Base-by-base conservation (phyloP, 257 asterid species). In the Solanum pinnatisectum region DNA sequence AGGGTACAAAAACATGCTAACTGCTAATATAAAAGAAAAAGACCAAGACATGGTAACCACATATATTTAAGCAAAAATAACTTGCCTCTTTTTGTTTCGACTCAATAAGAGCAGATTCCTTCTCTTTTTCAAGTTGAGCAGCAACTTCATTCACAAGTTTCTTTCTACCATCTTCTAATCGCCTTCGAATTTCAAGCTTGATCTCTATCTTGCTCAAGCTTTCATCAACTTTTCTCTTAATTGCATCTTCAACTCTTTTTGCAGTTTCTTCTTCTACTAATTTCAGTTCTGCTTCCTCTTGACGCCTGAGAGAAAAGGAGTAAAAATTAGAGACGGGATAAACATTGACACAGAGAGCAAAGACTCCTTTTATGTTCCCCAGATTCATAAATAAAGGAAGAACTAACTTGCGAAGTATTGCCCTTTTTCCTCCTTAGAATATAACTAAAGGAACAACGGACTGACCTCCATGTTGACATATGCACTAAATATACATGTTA, bases 211-310 rank as follows among this genome's bases (percentile, higher is more conserved):
- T 88, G 84, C 91, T 92, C 94, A 98, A 93, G 87, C 95, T 93
- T 92, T 95, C 98, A 84, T 93, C 93, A 72, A 98, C 99, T 90
- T 90, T 95, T 90, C 92, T 94, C 89, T 88, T 94, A 90, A 96
- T 94, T 87, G 94, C 95, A 88, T 91, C 95, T 84, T 92, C 95
- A 70, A 96, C 94, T 91, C 99, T 94, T 89, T 88, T 94, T 44
- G 98, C 91, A 79, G 99, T 98, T 96, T 98, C 99, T 95, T 98
- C 99, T 90, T 98, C 99, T 83, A 98, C 91, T 88, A 98, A 86
- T 91, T 93, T 93, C 88, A 93, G 63, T 93, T 98, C 99, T 88
- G 98, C 98, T 92, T 95, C 99, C 90, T 93, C 92, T 84, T 95
- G 99, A 86, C 96, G 95, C 98, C 99, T 96, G 93, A 22, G 59